Conservation (phyloP, 179 eudicot species). For the Gypsophila paniculata region DNA sequence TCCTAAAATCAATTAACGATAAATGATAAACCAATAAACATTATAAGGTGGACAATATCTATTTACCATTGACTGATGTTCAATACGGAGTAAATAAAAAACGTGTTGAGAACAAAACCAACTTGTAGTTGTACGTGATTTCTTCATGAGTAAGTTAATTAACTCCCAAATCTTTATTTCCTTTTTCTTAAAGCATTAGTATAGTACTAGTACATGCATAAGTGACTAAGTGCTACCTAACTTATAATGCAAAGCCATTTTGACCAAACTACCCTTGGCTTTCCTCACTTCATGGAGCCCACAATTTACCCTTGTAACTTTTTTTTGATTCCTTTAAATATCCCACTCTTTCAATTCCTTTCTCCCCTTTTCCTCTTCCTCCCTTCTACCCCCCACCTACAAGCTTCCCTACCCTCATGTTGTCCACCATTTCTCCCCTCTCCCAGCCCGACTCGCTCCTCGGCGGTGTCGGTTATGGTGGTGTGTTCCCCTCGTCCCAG, state of each 20-base stretch:
- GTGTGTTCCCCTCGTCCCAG: constrained; percentile 14
- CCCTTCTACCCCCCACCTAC: constrained; percentile 39
- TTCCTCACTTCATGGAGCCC: constrained; percentile 31
- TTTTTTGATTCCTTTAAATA: constrained; percentile 45
- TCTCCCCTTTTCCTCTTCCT: constrained; percentile 81
- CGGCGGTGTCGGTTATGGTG: background rate
- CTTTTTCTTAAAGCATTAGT: constrained; percentile 24
- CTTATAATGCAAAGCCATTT: constrained; percentile 48
- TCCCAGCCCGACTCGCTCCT: constrained; percentile 31
- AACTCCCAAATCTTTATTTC: constrained; percentile 27
- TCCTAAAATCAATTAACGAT: too few species aligned
- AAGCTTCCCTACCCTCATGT: constrained; percentile 43
- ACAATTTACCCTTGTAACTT: background rate
- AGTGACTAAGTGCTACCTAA: constrained; percentile 20
- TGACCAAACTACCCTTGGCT: constrained; percentile 45
- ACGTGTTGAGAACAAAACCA: background rate
- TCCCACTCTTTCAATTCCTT: constrained; percentile 42
- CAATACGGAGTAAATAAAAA: too few species aligned
- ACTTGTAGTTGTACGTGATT: constrained; percentile 29
- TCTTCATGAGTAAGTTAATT: constrained; percentile 56
- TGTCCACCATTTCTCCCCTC: constrained; percentile 44
- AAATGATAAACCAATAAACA: too few species aligned
- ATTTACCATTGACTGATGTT: too few species aligned
- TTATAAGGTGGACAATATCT: too few species aligned
- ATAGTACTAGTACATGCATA: constrained; percentile 11